Evolutionary conservation across 2,329 filamentous ascomycete species (phyloP), one percentile per base, ranked within the genome.

Genomic region (Cordyceps militaris): DNA sequence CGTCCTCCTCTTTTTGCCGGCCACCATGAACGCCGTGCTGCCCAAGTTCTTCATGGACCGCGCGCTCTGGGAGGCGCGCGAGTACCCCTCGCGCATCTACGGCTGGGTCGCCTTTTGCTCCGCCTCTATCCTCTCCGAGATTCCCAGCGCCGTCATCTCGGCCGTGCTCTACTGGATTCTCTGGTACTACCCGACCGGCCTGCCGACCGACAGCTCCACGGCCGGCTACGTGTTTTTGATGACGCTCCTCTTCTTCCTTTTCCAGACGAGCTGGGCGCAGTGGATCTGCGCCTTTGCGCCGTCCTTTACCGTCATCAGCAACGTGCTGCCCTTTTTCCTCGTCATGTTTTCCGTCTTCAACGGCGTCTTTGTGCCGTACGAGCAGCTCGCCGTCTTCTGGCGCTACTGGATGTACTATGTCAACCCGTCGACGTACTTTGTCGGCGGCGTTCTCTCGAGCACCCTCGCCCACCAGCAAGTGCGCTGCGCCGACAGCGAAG

Each of bases 201-300:
- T 92, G 1, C 87, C 88, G 0, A 78, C 78, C 0, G 82, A 87
- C 60, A 80, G 82, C 34, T 78, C 79, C 1, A 82, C 82, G 0
- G 81, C 87, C 0, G 89, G 89, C 13, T 93, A 92, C 68, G 81
- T 86, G 16, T 93, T 88, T 74, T 73, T 93, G 26, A 91, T 94
- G 86, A 82, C 82, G 0, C 74, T 92, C 66, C 78, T 93, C 0
- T 91, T 91, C 74, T 90, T 85, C 75, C 70, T 92, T 8, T 92
- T 91, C 77, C 81, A 85, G 69, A 81, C 80, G 32, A 84, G 78
- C 63, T 92, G 86, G 88, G 90, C 87, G 21, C 89, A 91, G 68
- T 93, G 88, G 88, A 90, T 94, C 63, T 88, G 85, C 61, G 89
- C 90, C 0, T 91, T 91, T 70, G 87, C 89, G 0, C 88, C 89